Percentiles rank a stretch among this genome's conserved stretches.
Conservation (phyloP, 495 filamentous ascomycete genomes). For the Neurospora cerealis region DNA sequence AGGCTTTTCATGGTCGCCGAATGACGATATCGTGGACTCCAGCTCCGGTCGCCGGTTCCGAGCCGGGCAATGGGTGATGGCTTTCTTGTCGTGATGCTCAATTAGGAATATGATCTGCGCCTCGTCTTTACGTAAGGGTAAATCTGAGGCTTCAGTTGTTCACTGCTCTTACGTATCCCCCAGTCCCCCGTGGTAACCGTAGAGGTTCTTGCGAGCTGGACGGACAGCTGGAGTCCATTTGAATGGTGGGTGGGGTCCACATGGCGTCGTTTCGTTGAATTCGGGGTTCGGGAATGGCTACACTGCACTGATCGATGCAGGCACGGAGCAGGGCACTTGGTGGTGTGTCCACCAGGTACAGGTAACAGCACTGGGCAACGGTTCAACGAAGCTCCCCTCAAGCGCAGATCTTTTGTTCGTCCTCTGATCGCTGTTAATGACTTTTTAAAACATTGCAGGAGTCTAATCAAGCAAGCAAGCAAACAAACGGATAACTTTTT, state of each 20-base stretch:
- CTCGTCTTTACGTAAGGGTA: neutral
- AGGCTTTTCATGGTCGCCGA: neutral
- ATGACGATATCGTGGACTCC: neutral
- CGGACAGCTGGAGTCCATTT: neutral
- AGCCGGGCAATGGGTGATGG: neutral
- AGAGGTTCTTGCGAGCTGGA: neutral
- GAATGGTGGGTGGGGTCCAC: neutral
- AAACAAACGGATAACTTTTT: neutral
- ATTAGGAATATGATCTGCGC: neutral
- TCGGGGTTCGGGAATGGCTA: neutral
- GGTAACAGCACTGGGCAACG: neutral
- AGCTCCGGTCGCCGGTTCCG: neutral
- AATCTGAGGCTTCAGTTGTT: neutral
- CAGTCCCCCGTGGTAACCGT: neutral
- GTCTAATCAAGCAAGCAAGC: neutral
- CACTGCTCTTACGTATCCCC: neutral
- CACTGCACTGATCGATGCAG: neutral
- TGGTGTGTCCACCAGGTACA: neutral
- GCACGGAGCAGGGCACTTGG: neutral
- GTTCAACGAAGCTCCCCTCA: neutral
- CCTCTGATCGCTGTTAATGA: neutral
- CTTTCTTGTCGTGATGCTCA: neutral
- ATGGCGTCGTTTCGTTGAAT: neutral
- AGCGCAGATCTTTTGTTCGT: neutral
- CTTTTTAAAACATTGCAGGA: neutral